Evolutionary conservation across 148 eudicot species (phyloP), one percentile per base, ranked within the genome.

Genomic region (Vaccinium corymbosum): DNA sequence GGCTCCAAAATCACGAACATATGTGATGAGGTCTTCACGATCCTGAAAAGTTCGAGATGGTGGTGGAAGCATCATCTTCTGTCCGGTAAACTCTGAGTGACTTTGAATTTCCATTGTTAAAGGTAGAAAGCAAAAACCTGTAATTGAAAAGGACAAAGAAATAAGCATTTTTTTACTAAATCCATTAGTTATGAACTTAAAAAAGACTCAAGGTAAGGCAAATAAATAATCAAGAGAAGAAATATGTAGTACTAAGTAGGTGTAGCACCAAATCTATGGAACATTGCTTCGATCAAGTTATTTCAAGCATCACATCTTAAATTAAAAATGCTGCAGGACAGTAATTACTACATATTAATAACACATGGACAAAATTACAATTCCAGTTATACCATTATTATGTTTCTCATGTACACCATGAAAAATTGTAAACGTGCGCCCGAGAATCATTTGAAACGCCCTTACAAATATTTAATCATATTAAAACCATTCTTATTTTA

Each of bases 1-100:
- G 46, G 85, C 89, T 27, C 91, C 92, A 89, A 90, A 90, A 61
- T 89, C 85, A 51, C 90, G 89, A 81, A 89, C 92, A 86, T 90
- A 85, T 46, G 76, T 77, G 76, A 90, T 87, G 57, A 90, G 91
- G 17, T 89, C 92, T 81, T 90, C 92, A 82, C 92, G 89, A 46
- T 90, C 88, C 77, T 79, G 83, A 56, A 90, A 90, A 17, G 87
- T 90, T 87, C 92, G 83, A 51, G 87, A 80, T 62, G 68, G 84
- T 20, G 91, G 91, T 48, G 92, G 90, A 78, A 86, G 91, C 89
- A 87, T 82, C 81, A 73, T 66, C 6, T 83, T 83, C 35, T 78
- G 29, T 78, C 53, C 66, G 0, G 38, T 49, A 56, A 6, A 83
- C 25, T 86, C 86, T 66, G 78, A 35, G 22, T 80, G 80, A 83